Conservation (phyloP, 1,284 basidiomycete species). For the Wolfiporia cocos region DNA sequence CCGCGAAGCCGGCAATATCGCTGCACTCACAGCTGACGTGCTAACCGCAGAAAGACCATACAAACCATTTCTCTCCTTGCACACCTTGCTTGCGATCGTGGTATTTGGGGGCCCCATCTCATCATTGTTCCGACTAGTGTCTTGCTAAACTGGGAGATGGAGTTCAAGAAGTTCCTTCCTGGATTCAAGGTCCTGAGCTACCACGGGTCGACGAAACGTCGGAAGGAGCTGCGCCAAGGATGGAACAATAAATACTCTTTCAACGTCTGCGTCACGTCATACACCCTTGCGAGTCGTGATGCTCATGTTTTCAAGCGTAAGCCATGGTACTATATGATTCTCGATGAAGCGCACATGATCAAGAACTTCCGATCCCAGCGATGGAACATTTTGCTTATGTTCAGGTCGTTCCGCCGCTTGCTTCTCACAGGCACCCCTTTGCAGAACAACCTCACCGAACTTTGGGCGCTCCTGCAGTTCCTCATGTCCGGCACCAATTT, state of each 20-base stretch:
- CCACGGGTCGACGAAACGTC: conserved; percentile 87
- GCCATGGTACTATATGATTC: conserved; percentile 94
- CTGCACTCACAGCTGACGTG: too few species aligned
- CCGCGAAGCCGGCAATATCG: background rate
- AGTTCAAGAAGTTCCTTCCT: conserved; percentile 97
- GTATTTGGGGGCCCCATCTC: conserved; percentile 96
- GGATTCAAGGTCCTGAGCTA: conserved; percentile 92
- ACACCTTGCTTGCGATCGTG: conserved; percentile 90
- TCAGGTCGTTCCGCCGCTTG: conserved; percentile 84
- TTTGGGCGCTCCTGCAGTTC: conserved; percentile 95
- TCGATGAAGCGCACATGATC: conserved; percentile 98
- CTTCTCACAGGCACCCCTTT: conserved; percentile 92
- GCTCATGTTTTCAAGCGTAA: conserved; percentile 94
- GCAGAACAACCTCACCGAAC: conserved; percentile 93
- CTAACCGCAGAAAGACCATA: conserved; percentile 81
- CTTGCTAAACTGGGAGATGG: conserved; percentile 98
- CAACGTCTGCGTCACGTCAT: conserved; percentile 96
- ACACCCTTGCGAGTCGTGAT: conserved; percentile 89
- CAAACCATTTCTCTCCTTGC: conserved; percentile 93
- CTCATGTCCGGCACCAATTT: conserved; percentile 93
- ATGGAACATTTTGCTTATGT: conserved; percentile 94
- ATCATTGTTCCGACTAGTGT: conserved; percentile 96
- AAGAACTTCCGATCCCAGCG: conserved; percentile 96
- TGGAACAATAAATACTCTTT: conserved; percentile 93
- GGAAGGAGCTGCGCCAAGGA: conserved; percentile 89